A percentile compares a stretch with the other conserved stretches of the same genome.
These are phyloP conservation scores for Adansonia madagascariensis DNA, from an alignment of 441 rosid genomes.

Conservation along the genomic window DNA sequence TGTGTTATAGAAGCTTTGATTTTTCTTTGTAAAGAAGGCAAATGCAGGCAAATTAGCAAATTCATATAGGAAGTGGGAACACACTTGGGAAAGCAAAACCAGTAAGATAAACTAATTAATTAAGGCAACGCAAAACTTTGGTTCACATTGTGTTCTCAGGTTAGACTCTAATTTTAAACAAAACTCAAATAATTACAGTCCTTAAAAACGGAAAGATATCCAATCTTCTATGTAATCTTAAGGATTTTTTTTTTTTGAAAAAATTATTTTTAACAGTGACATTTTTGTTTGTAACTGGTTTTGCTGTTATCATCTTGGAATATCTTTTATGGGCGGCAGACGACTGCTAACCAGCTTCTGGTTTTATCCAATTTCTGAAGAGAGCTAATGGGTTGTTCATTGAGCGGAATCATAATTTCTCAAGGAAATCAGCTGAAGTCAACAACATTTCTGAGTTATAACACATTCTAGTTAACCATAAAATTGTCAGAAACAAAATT, in stretches of 20 bases:
- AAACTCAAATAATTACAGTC: background rate
- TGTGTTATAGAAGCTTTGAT: background rate
- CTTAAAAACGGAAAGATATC: too few species aligned
- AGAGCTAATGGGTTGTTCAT: background rate
- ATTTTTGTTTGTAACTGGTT: too few species aligned
- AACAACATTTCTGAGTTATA: background rate
- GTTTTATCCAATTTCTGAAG: background rate
- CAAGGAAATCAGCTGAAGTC: background rate
- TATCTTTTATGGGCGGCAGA: too few species aligned
- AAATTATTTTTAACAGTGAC: too few species aligned
- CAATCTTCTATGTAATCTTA: too few species aligned
- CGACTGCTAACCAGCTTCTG: background rate
- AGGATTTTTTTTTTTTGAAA: too few species aligned
- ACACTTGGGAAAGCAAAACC: background rate
- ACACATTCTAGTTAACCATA: background rate
- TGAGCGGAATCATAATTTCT: background rate
- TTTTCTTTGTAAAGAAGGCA: slow-evolving; percentile 22
- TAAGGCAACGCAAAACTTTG: slow-evolving; percentile 8
- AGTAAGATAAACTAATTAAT: slow-evolving; percentile 8
- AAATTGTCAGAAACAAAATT: background rate
- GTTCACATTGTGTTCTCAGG: background rate
- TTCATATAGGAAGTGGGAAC: slow-evolving; percentile 4
- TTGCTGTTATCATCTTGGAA: too few species aligned
- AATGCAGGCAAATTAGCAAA: background rate
- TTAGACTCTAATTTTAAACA: background rate